Conservation (phyloP, 306 rosid genomes). For the Sechiopsis laciniata region DNA sequence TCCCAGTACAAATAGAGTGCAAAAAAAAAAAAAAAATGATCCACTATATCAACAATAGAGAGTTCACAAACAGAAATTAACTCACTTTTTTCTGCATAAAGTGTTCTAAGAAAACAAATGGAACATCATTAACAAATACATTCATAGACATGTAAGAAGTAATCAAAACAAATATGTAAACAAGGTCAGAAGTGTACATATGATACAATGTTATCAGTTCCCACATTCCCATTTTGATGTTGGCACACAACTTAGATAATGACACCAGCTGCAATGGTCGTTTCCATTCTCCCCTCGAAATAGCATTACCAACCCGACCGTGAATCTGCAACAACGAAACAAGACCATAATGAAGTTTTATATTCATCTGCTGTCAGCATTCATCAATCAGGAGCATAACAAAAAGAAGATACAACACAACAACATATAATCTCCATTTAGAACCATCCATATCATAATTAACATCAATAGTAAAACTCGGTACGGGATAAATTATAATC, state of each 20-base stretch:
- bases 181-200: conserved; percentile 13
- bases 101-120: neutral
- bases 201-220: conserved; percentile 17
- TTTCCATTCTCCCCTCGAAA: conserved; percentile 31
- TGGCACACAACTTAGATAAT: conserved; percentile 26
- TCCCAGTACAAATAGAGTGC: neutral
- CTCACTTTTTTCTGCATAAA: conserved; percentile 11
- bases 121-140: conserved; percentile 17
- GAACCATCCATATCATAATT: neutral
- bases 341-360: neutral
- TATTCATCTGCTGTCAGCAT: neutral
- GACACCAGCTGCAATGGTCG: conserved; percentile 28
- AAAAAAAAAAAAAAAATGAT: conserved; percentile 5
- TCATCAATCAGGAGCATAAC: neutral
- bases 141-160: neutral
- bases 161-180: neutral
- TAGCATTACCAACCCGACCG: conserved; percentile 21
- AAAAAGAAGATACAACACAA: neutral
- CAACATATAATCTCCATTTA: neutral
- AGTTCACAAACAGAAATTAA: neutral
- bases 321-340: conserved; percentile 17
- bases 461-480: neutral
- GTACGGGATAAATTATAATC: neutral
- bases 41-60: neutral
- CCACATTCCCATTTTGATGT: conserved; percentile 28